Base-by-base conservation (phyloP, 768 basidiomycete genomes). In the Astraeus odoratus region DNA sequence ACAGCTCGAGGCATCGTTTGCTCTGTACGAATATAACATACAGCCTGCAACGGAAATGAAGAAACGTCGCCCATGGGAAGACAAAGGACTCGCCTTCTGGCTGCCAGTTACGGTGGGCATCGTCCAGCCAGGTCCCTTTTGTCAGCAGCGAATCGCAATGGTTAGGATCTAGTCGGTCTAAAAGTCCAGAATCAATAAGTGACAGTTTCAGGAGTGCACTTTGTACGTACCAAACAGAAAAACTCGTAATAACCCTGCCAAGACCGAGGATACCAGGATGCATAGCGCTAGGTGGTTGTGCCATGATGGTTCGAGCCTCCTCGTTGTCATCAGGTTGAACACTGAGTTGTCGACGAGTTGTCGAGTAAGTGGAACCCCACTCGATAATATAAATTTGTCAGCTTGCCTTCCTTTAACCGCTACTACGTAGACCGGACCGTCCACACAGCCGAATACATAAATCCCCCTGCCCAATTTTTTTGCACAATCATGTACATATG, bases 71-170 rank as follows among this genome's bases (percentile, higher is more conserved):
- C 39, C 18, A 9, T 40, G n/a, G 29, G 42, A 22, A 42, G 24
- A 46, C 27, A 84, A 48, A 43, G 42, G 12, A 51, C 58, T 48
- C 47, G 42, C 91, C 89, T 49, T 89, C 77, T 3, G 92, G 92
- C 59, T 96, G 92, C 92, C 92, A 96, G 56, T 82, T 83, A 49
- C 61, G 70, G 58, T 75, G 73, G 31, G 59, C 64, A 20, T 65
- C 60, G 59, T 91, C 91, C 44, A 91, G 61, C 91, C 91, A 95
- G 53, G 74, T 76, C 23, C 92, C 92, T 31, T 69, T 70, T 39
- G 73, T 82, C 38, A 92, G 61, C 22, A 93, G 63, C 4, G 86
- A 74, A 47, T 75, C 67, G 58, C 92, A 94, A 57, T 79, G 84
- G 43, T 76, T 69, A 12, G 83, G 79, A 62, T 93, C 91, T 6